Evolutionary conservation across 1,284 basidiomycete species (phyloP), one percentile per base, ranked within the genome.

Genomic region (Sparassis latifolia): DNA sequence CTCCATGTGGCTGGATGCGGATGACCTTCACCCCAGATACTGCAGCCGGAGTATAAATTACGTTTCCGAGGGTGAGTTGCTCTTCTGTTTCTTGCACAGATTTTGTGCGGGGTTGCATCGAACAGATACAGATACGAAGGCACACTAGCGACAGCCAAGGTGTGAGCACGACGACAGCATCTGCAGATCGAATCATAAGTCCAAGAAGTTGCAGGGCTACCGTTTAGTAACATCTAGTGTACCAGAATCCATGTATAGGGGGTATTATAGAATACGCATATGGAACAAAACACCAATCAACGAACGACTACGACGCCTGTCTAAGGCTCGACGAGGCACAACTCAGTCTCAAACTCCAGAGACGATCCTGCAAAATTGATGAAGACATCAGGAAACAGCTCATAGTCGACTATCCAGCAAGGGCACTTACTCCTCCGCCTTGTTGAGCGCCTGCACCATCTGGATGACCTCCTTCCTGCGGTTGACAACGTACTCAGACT

Each of bases 371-470:
- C 7, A 46, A 47, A 44, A 35, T 29, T 9, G 33, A 32, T 9
- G 33, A 41, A 6, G 28, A 32, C 20, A 51, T 43, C 49, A 43
- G 27, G 28, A 20, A 20, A 20, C 31, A 45, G 44, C 20, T 9
- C 29, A 28, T 20, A 44, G 29, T 3, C 30, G 10, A 48, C 30
- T 4, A 47, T 48, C 50, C 28, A 47, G 49, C 50, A 29, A 47
- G 46, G 42, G 1, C 10, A 83, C 88, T 60, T 66, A 90, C 81
- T 93, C 89, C 69, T 96, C 93, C 7, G 92, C 92, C 75, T 93
- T 90, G 69, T 92, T 93, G 54, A 96, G 75, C 33, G 92, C 93
- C 45, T 81, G 75, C 45, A 96, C 83, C 92, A 95, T 95, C 61
- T 82, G 77, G 55, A 89, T 78, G 56, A 92, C 89, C 70, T 97